These are phyloP conservation scores for Yamadazyma buinensis DNA, from an alignment of 1,139 yeast species.

Conservation along the genomic window DNA sequence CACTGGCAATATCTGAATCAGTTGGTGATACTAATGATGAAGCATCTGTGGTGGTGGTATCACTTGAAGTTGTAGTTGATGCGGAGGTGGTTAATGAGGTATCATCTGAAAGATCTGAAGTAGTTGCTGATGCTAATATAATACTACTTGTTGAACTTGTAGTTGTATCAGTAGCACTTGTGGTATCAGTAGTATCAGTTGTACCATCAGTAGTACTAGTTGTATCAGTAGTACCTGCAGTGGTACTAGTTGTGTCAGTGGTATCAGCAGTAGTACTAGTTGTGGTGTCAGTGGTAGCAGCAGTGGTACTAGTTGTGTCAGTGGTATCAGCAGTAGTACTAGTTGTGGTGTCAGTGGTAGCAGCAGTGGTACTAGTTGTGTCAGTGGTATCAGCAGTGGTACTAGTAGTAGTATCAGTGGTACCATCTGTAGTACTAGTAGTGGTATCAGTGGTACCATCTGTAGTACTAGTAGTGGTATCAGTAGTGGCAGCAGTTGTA, in stretches of 20 bases:
- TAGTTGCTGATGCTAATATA: slow-evolving; percentile 1
- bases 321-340: slow-evolving; percentile 6
- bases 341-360: slow-evolving; percentile 4
- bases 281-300: not conserved
- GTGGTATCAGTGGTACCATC: not conserved
- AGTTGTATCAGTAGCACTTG: slow-evolving; percentile 1
- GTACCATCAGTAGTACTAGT: not conserved
- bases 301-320: slow-evolving; percentile 6
- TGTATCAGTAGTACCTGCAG: slow-evolving; percentile 3
- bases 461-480: not conserved
- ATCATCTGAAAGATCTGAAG: slow-evolving; percentile 2
- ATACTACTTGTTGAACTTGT: slow-evolving; percentile 2
- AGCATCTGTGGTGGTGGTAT: not conserved
- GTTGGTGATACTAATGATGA: slow-evolving; percentile 2
- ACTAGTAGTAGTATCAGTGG: slow-evolving; percentile 4
- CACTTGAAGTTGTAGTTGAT: not conserved
- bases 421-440: not conserved
- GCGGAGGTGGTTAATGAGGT: not conserved
- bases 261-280: slow-evolving; percentile 1
- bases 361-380: slow-evolving; percentile 1
- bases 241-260: not conserved
- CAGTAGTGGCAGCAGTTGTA: slow-evolving; percentile 1
- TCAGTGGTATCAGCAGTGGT: slow-evolving; percentile 4
- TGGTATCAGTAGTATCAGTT: slow-evolving; percentile 1
- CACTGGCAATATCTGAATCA: slow-evolving; percentile 1